Percentiles rank a stretch among this genome's conserved stretches.
Evolutionary conservation across 192 early-diverging fungal species (phyloP).

Genomic region (Anaeromyces robustus): DNA sequence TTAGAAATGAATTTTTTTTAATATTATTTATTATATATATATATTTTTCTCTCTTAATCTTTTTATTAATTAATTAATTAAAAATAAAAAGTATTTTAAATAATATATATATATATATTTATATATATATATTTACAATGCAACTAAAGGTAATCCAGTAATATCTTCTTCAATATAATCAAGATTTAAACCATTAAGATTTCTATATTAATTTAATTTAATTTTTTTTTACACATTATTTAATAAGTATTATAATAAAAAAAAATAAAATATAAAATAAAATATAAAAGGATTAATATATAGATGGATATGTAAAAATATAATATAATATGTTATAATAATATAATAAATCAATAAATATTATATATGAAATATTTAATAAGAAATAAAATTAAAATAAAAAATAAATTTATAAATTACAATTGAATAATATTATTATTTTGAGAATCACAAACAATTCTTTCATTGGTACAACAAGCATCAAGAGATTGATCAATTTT

Average conservation of each 20-base stretch:
- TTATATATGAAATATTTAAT: no score
- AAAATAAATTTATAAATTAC: not conserved
- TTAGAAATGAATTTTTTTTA: no score
- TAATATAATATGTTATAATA: no score
- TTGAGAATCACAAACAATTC: not conserved
- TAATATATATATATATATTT: no score
- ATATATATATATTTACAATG: not conserved
- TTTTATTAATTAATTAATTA: no score
- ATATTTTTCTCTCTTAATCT: no score
- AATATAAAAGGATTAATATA: no score
- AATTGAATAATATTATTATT: not conserved
- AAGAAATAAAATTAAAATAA: not conserved
- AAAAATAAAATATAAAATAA: not conserved
- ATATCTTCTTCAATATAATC: not conserved
- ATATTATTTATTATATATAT: no score
- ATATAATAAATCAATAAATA: no score
- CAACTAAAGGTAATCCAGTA: not conserved
- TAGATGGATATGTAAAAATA: no score
- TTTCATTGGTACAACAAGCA: not conserved
- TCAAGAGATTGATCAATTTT: not conserved
- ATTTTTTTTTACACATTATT: no score
- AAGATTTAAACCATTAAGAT: not conserved
- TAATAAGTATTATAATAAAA: not conserved
- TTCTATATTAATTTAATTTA: not conserved
- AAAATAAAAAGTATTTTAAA: no score